Base-by-base conservation (phyloP, 2,329 filamentous ascomycete genomes). In the Sarocladiaceae sp. region DNA sequence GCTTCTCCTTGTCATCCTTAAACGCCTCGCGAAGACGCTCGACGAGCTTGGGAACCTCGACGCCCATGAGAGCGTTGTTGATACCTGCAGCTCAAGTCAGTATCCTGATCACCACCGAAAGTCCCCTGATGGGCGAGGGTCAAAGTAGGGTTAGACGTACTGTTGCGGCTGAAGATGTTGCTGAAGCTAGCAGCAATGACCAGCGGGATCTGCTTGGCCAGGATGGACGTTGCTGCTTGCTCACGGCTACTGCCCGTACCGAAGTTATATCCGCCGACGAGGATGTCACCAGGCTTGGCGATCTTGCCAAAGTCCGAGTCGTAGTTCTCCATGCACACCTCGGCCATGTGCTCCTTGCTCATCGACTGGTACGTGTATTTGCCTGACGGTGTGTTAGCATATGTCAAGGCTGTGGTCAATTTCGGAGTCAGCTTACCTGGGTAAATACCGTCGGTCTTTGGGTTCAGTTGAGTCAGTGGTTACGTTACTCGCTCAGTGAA, bases 281-380 rank as follows among this genome's bases (percentile, higher is more conserved):
- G 76, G 45, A 96, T 87, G 55, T 97, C 90, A 40, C 80, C 81
- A 0, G 77, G 59, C 51, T 76, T 75, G 35, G 85, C 82, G 27
- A 82, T 70, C 1, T 66, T 62, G 9, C 72, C 63, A 60, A 96
- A 96, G 0, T 70, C 60, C 0, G 75, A 66, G 59, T 97, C 91
- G 66, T 95, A 97, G 72, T 97, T 97, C 60, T 85, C 77, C 89
- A 97, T 96, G 64, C 85, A 90, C 1, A 90, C 89, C 52, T 85
- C 71, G 0, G 88, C 88, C 91, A 97, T 96, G 46, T 80, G 80
- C 49, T 88, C 83, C 1, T 66, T 70, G 0, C 85, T 68, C 1
- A 97, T 73, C 55, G 86, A 76, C 58, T 97, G 90, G 65, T 97
- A 97, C 0, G 90, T 96, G 62, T 88, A 89, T 59, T 90, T 89